Conservation (phyloP, 2,329 filamentous ascomycete genomes). For the Cylindrodendrum hubeiense region DNA sequence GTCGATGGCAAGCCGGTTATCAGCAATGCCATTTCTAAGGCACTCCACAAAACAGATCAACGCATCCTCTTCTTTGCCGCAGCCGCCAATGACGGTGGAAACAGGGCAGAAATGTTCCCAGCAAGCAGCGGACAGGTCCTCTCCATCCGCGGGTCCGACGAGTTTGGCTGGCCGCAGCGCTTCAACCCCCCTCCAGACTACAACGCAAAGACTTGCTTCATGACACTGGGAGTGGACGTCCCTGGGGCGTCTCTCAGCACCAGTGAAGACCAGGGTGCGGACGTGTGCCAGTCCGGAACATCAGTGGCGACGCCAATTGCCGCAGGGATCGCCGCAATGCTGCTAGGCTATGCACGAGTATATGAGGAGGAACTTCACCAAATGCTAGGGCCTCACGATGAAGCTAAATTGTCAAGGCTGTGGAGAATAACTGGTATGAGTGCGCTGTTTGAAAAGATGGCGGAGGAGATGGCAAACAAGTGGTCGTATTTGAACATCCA, state of each 20-base stretch:
- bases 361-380: not conserved
- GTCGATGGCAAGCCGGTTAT: not conserved
- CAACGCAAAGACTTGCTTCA: not conserved
- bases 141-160: constrained; percentile 15
- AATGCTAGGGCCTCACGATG: not conserved
- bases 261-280: not conserved
- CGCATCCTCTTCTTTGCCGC: constrained; percentile 12
- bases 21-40: constrained; percentile 1
- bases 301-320: constrained; percentile 15
- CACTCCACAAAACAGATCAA: not conserved
- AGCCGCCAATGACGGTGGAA: constrained; percentile 13
- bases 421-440: constrained; percentile 6
- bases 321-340: constrained; percentile 11
- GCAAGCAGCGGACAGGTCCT: constrained; percentile 1
- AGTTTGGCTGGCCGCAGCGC: not conserved
- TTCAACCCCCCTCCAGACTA: constrained; percentile 9
- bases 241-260: constrained; percentile 9
- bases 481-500: constrained; percentile 8
- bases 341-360: constrained; percentile 9
- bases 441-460: not conserved
- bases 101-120: constrained; percentile 14
- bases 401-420: not conserved
- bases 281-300: constrained; percentile 9
- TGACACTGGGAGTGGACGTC: constrained; percentile 9
- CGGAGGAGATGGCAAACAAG: constrained; percentile 5